phyloP scores from a whole-genome alignment of 805 yeast species.

The Pichia paraexigua region DNA sequence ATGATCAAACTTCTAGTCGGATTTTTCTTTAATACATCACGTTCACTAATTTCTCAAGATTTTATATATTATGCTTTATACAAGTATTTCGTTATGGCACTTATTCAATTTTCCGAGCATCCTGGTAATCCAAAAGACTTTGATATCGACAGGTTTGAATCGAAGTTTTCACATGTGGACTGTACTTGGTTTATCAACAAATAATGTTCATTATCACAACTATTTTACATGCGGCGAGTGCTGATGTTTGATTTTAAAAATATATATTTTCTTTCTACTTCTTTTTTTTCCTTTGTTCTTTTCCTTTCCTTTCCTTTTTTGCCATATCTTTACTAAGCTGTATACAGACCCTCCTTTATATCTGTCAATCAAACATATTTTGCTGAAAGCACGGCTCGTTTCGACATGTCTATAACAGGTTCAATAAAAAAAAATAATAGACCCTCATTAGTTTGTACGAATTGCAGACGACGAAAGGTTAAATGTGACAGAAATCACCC shows the following conservation, averaged over 20 bases:
- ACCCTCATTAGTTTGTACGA: conserved; percentile 33
- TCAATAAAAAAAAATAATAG: conserved; percentile 33
- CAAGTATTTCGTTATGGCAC: conserved; percentile 17
- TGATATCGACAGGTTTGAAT: conserved; percentile 5
- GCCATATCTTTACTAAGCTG: neutral
- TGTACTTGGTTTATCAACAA: conserved; percentile 9
- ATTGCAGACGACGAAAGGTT: conserved; percentile 25
- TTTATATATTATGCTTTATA: conserved; percentile 23
- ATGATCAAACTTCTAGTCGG: conserved; percentile 20
- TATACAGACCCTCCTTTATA: neutral
- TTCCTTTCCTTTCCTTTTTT: neutral
- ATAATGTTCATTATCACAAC: neutral
- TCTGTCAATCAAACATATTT: neutral
- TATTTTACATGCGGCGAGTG: neutral
- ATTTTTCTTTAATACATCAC: conserved; percentile 25
- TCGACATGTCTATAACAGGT: neutral
- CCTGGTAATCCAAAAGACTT: conserved; percentile 1
- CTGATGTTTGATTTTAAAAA: neutral
- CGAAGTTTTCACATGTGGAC: conserved; percentile 5
- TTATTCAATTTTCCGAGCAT: conserved; percentile 8
- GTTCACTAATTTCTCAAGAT: conserved; percentile 20
- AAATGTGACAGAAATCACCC: conserved; percentile 26
- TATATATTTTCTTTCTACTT: too few species aligned
- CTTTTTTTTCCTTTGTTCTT: neutral
- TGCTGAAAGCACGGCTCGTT: neutral